phyloP scores from a whole-genome alignment of 202 grass and related monocot genomes.

The Setaria viridis region DNA sequence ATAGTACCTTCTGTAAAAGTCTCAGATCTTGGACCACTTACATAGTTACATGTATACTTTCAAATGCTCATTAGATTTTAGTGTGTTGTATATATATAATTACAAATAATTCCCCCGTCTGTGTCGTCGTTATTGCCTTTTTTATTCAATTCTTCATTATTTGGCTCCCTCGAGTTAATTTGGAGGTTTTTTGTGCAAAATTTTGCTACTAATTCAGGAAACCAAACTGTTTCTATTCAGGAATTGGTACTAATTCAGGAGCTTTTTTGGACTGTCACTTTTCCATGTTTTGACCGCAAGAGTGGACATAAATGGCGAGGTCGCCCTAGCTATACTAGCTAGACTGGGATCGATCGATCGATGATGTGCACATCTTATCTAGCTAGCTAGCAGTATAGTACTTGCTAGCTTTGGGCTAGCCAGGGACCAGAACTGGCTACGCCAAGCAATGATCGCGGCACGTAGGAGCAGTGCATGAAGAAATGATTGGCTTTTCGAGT shows the following conservation, averaged over 20 bases:
- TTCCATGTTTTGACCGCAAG: not conserved
- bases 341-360: not conserved
- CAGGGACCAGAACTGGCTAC: not conserved
- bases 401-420: constrained; percentile 18
- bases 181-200: not conserved
- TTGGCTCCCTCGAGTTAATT: not conserved
- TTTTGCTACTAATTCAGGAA: not conserved
- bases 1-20: not conserved
- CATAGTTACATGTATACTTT: not conserved
- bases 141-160: not conserved
- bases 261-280: not conserved
- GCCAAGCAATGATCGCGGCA: constrained; percentile 54
- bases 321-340: not conserved
- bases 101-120: not conserved
- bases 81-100: too few species aligned
- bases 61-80: not conserved
- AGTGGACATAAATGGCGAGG: not conserved
- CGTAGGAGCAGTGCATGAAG: constrained; percentile 72
- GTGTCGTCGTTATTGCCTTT: too few species aligned
- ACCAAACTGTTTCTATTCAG: not conserved
- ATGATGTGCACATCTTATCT: not conserved
- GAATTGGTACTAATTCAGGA: too few species aligned
- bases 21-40: constrained; percentile 5
- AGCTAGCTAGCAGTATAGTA: not conserved
- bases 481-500: constrained; percentile 66